phyloP scores from a whole-genome alignment of 768 basidiomycete species.

The Crepidotus variabilis region DNA sequence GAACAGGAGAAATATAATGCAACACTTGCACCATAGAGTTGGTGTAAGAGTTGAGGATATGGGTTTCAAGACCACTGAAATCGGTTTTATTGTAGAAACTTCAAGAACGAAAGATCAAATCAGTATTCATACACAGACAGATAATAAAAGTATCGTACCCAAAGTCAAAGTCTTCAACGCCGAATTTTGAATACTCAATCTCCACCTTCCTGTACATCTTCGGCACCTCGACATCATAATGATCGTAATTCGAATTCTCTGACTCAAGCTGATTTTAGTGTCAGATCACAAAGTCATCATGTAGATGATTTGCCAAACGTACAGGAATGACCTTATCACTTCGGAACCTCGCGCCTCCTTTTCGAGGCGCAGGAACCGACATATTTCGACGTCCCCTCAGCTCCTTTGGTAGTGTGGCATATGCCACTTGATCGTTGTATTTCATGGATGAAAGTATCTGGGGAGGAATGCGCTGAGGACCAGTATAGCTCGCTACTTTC shows the following conservation, averaged over 20 bases:
- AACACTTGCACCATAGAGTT: constrained; percentile 89
- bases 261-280: constrained; percentile 37
- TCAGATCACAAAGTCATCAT: neutral
- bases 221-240: constrained; percentile 61
- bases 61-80: constrained; percentile 92
- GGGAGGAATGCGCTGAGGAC: constrained; percentile 74
- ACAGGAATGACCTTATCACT: constrained; percentile 71
- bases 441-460: constrained; percentile 78
- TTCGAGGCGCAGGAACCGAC: constrained; percentile 46
- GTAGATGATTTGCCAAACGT: constrained; percentile 14
- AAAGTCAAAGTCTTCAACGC: constrained; percentile 98
- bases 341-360: constrained; percentile 70
- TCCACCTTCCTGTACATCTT: constrained; percentile 87
- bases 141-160: constrained; percentile 51
- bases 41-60: constrained; percentile 96
- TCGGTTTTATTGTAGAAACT: constrained; percentile 93
- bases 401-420: constrained; percentile 85
- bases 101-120: constrained; percentile 2
- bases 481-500: constrained; percentile 48
- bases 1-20: constrained; percentile 77
- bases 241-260: constrained; percentile 50
- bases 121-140: neutral
- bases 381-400: constrained; percentile 82
- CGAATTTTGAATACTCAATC: constrained; percentile 98
- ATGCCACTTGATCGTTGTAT: constrained; percentile 85